These are phyloP conservation scores for Penicillium longicatenatum DNA, from an alignment of 495 filamentous ascomycete genomes.

Conservation along the genomic window DNA sequence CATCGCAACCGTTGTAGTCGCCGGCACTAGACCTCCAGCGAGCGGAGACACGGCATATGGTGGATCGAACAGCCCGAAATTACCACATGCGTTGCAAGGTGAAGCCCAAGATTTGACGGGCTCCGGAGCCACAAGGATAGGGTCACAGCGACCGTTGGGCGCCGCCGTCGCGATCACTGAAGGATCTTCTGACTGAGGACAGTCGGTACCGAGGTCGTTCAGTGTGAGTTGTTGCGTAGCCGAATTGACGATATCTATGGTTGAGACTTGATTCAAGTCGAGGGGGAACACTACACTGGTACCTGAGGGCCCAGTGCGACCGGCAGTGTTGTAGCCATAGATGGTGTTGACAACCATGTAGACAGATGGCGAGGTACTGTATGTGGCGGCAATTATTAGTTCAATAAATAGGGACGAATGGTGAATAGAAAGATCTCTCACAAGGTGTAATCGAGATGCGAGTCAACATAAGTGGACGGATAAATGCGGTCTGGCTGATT, in stretches of 20 bases:
- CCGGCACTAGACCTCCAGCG: constrained; percentile 18
- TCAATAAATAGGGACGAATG: background rate
- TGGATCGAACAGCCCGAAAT: constrained; percentile 24
- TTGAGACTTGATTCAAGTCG: constrained; percentile 22
- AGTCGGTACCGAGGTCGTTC: constrained; percentile 23
- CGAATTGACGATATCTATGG: constrained; percentile 14
- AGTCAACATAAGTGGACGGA: constrained; percentile 20
- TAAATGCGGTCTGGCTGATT: constrained; percentile 14
- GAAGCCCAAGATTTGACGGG: constrained; percentile 25
- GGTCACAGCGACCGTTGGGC: constrained; percentile 19
- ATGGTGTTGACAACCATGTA: constrained; percentile 25
- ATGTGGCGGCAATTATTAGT: constrained; percentile 1
- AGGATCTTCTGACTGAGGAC: constrained; percentile 19
- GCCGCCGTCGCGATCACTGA: constrained; percentile 18
- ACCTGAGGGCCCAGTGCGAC: constrained; percentile 20
- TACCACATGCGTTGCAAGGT: constrained; percentile 23
- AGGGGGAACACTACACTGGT: constrained; percentile 23
- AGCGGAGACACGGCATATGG: constrained; percentile 22
- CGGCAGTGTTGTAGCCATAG: constrained; percentile 24
- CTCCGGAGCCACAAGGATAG: constrained; percentile 21
- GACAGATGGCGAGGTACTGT: constrained; percentile 25
- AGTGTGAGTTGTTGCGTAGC: constrained; percentile 19
- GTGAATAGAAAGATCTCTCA: constrained; percentile 5
- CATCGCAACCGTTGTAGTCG: constrained; percentile 14
- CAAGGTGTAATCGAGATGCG: constrained; percentile 23